These are phyloP conservation scores for Aeschynomene evenia DNA, from an alignment of 306 rosid species.

Conservation along the genomic window DNA sequence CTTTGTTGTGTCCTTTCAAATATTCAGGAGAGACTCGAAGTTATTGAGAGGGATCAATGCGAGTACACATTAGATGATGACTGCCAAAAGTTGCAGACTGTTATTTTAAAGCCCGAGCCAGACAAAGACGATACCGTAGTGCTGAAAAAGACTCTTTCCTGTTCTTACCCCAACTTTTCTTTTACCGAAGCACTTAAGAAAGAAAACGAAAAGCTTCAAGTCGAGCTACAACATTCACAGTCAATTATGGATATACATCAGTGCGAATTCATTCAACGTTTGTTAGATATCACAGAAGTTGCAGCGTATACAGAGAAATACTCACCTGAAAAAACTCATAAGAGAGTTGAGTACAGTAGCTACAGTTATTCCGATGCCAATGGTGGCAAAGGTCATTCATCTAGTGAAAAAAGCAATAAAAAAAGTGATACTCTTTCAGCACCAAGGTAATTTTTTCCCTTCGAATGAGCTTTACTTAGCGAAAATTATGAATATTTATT, in stretches of 20 bases:
- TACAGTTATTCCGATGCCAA: slow-evolving; percentile 48
- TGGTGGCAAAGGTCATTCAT: slow-evolving; percentile 48
- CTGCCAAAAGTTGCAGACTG: slow-evolving; percentile 76
- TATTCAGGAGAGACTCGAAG: slow-evolving; percentile 82
- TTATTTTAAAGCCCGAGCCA: slow-evolving; percentile 86
- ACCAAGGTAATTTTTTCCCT: slow-evolving; percentile 50
- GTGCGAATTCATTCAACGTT: slow-evolving; percentile 89
- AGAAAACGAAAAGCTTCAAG: slow-evolving; percentile 91
- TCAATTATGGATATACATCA: slow-evolving; percentile 66
- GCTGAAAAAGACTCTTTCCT: slow-evolving; percentile 91
- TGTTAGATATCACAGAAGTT: slow-evolving; percentile 72
- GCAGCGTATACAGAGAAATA: slow-evolving; percentile 55
- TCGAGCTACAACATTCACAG: slow-evolving; percentile 85
- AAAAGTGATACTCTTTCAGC: slow-evolving; percentile 46
- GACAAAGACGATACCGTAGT: slow-evolving; percentile 51
- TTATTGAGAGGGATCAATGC: slow-evolving; percentile 84
- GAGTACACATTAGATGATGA: slow-evolving; percentile 95
- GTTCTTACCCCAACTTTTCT: slow-evolving; percentile 82
- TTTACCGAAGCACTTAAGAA: slow-evolving; percentile 72
- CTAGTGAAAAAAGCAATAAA: slow-evolving; percentile 45
- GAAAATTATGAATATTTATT: not conserved
- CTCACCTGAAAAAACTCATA: slow-evolving; percentile 50
- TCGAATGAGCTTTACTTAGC: not conserved
- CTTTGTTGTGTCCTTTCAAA: slow-evolving; percentile 15
- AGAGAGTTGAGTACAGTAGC: slow-evolving; percentile 49